These are phyloP conservation scores for Dipodascus geniculatus DNA, from an alignment of 805 yeast species.

Conservation along the genomic window DNA sequence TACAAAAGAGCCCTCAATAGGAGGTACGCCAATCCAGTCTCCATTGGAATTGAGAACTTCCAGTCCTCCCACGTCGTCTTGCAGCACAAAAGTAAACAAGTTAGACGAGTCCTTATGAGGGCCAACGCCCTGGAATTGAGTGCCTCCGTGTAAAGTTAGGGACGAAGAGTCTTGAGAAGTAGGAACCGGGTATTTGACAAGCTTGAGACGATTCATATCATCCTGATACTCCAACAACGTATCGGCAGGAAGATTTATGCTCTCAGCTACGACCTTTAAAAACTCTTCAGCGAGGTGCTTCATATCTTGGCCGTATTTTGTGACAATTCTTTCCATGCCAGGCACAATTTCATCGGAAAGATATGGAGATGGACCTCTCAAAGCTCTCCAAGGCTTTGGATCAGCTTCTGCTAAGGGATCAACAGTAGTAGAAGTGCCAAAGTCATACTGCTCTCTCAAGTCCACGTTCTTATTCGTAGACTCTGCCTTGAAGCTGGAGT, in stretches of 20 bases:
- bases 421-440: constrained; percentile 31
- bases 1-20: constrained; percentile 37
- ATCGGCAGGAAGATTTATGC: constrained; percentile 36
- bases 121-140: constrained; percentile 39
- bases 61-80: constrained; percentile 41
- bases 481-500: constrained; percentile 44
- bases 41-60: constrained; percentile 47
- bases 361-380: constrained; percentile 50
- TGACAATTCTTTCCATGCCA: constrained; percentile 31
- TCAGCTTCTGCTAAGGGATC: constrained; percentile 12
- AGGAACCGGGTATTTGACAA: constrained; percentile 38
- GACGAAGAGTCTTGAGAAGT: constrained; percentile 9
- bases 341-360: constrained; percentile 35
- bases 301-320: constrained; percentile 35
- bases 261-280: constrained; percentile 40
- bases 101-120: constrained; percentile 56
- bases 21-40: constrained; percentile 44
- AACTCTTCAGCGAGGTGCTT: constrained; percentile 32
- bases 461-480: constrained; percentile 42
- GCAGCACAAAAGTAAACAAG: constrained; percentile 46
- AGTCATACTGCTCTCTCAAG: constrained; percentile 52
- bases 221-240: constrained; percentile 38
- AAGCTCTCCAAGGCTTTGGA: constrained; percentile 29
- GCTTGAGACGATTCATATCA: constrained; percentile 43
- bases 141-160: background rate